Conservation (phyloP, 257 asterid genomes). For the Forsythia viridissima region DNA sequence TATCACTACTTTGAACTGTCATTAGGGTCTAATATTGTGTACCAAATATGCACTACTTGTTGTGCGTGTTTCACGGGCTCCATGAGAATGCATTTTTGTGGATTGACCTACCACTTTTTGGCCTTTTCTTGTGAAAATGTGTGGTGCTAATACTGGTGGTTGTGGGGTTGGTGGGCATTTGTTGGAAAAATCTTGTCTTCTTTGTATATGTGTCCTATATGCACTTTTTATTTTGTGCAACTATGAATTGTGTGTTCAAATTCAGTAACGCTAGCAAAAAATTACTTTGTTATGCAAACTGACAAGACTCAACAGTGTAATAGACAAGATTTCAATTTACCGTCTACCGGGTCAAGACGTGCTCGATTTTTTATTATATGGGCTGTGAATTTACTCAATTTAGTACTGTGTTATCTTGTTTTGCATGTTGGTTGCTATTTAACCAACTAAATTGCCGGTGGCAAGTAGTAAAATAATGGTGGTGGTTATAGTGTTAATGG, state of each 20-base stretch:
- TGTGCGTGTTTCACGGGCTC: neutral
- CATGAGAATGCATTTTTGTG: slow-evolving; percentile 3
- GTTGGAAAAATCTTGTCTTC: slow-evolving; percentile 26
- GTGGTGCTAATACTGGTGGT: slow-evolving; percentile 7
- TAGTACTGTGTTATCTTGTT: neutral
- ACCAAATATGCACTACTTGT: neutral
- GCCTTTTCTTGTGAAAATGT: slow-evolving; percentile 20
- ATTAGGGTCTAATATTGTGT: neutral
- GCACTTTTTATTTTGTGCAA: neutral
- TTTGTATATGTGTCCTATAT: neutral
- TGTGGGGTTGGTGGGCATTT: slow-evolving; percentile 30
- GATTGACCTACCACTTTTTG: slow-evolving; percentile 14
- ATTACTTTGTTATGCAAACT: neutral
- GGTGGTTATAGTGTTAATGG: slow-evolving; percentile 10
- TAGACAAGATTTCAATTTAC: neutral
- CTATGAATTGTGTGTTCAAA: slow-evolving; percentile 14
- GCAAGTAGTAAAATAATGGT: neutral
- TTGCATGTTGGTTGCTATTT: neutral
- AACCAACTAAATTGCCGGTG: neutral
- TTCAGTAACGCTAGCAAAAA: neutral
- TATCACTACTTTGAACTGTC: neutral
- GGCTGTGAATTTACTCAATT: neutral
- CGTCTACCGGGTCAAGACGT: neutral
- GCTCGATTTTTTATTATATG: neutral
- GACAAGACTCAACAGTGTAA: neutral